Evolutionary conservation across 371 early-diverging fungal genomes (phyloP), one percentile per base, ranked within the genome.

Genomic region (Phascolomyces articulosus): DNA sequence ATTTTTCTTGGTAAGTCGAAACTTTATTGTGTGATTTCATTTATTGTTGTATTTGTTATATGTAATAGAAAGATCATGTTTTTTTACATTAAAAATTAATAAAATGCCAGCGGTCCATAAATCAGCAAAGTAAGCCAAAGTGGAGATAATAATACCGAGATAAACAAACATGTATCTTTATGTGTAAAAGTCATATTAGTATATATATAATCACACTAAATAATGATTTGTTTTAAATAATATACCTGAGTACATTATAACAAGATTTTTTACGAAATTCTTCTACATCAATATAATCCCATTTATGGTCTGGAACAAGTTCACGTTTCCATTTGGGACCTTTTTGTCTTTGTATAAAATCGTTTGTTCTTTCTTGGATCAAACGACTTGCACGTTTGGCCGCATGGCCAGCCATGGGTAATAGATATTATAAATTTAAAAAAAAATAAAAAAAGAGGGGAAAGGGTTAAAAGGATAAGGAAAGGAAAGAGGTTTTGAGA

Each of bases 241-340:
- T 44, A 44, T 73, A 63, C 69, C 75, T 62, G 48, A 70, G 80
- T 18, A 71, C 74, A 20, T 65, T 64, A 58, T 65, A 59, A 38
- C 58, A 65, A 10, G 65, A 58, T 1, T 26, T 11, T 23, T 85
- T 80, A 31, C 83, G 64, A 79, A 92, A 94, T 63, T 92, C 93
- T 15, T 92, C 88, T 13, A 94, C 84, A 64, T 95, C 91, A 64
- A 95, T 83, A 72, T 87, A 93, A 75, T 94, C 95, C 68, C 94
- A 94, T 74, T 93, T 93, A 83, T 95, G 94, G 77, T 94, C 95
- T 65, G 82, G 78, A 44, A 92, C 85, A 53, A 86, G 79, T 69
- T 94, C 94, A 49, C 91, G 85, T 75, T 94, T 90, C 94, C 94
- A 94, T 47, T 82, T 75, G 10, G 85, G 84, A 28, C 80, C 80